phyloP scores from a whole-genome alignment of 2,329 filamentous ascomycete genomes.

The Stachybotrys echinatus region DNA sequence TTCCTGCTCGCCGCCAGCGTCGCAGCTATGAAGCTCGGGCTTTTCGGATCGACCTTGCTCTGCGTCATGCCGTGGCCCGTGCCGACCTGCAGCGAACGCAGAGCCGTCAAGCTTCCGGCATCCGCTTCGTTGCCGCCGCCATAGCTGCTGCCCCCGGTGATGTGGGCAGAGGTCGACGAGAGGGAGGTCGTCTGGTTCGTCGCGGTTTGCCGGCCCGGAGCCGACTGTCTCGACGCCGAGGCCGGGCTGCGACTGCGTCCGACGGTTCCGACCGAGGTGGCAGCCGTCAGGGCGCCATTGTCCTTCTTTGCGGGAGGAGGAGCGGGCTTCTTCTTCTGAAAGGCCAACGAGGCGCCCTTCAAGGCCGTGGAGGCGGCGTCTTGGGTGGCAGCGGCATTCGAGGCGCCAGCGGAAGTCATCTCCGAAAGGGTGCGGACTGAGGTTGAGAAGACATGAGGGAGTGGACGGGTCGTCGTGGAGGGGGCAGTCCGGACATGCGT shows the following conservation, averaged over 20 bases:
- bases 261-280: constrained; percentile 30
- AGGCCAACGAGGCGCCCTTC: constrained; percentile 51
- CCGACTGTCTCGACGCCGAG: constrained; percentile 7
- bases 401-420: constrained; percentile 27
- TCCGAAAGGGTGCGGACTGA: constrained; percentile 14
- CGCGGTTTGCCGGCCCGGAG: background rate
- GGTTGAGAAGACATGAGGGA: constrained; percentile 7
- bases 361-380: constrained; percentile 39
- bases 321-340: constrained; percentile 32
- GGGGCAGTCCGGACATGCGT: too few relatives aligned
- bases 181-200: constrained; percentile 12
- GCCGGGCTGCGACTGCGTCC: constrained; percentile 9
- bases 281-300: constrained; percentile 39
- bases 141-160: constrained; percentile 28
- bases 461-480: too few relatives aligned
- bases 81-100: constrained; percentile 10
- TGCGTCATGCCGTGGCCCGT: constrained; percentile 8
- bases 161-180: constrained; percentile 22
- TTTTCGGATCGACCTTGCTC: constrained; percentile 34
- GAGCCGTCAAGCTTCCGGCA: background rate
- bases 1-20: constrained; percentile 53
- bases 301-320: constrained; percentile 16
- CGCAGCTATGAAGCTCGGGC: constrained; percentile 50
- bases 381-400: constrained; percentile 20
- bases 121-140: constrained; percentile 11